Evolutionary conservation across 768 basidiomycete species (phyloP).

Genomic region (Boletellus emodensis): DNA sequence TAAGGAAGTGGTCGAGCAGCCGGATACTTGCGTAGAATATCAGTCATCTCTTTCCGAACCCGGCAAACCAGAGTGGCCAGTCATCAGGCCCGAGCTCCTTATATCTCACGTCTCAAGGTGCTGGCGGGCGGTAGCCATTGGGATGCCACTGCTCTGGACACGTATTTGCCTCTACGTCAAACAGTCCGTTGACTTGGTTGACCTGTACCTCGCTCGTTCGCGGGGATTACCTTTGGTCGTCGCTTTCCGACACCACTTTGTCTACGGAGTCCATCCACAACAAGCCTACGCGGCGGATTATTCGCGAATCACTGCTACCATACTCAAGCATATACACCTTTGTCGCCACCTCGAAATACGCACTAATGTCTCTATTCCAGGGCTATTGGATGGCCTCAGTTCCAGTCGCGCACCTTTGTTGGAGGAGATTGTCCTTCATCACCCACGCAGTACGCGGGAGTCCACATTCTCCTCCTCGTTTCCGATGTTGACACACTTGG

Average conservation of each 20-base stretch:
- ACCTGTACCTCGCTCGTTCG: constrained; percentile 26
- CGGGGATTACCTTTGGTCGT: constrained; percentile 22
- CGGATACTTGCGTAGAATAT: constrained; percentile 1
- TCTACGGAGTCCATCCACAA: constrained; percentile 18
- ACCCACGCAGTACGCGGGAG: constrained; percentile 14
- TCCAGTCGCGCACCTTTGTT: constrained; percentile 22
- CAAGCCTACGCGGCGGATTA: constrained; percentile 21
- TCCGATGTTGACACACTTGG: constrained; percentile 19
- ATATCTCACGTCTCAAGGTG: constrained; percentile 39
- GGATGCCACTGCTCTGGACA: constrained; percentile 40
- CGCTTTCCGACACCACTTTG: constrained; percentile 21
- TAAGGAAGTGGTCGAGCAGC: constrained; percentile 11
- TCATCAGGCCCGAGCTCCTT: constrained; percentile 28
- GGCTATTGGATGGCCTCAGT: constrained; percentile 21
- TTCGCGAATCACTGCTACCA: constrained; percentile 19
- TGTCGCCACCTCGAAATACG: constrained; percentile 26
- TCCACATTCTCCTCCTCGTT: constrained; percentile 17
- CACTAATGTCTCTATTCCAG: constrained; percentile 23
- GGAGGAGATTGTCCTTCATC: constrained; percentile 23
- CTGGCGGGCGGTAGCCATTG: constrained; percentile 40
- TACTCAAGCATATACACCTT: constrained; percentile 25
- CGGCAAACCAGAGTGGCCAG: constrained; percentile 9
- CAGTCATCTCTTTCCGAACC: neutral
- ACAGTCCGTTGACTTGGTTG: constrained; percentile 26
- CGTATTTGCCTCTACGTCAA: constrained; percentile 22